Base-by-base conservation (phyloP, 2,329 filamentous ascomycete genomes). In the Colletotrichum coccodes region DNA sequence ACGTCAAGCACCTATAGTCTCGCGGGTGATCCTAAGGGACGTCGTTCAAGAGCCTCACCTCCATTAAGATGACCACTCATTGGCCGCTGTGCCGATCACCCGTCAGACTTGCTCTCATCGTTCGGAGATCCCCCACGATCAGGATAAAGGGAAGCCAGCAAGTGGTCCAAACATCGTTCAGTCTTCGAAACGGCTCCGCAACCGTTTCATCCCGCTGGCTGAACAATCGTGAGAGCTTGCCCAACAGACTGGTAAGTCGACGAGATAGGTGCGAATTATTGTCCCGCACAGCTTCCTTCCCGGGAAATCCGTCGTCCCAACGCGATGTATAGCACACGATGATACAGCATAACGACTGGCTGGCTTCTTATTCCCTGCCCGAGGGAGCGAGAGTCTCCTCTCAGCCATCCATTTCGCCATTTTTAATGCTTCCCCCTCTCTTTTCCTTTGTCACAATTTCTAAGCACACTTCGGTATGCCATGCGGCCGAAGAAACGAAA, bases 401-500 rank as follows among this genome's bases (percentile, higher is more conserved):
- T 9, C 5, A 28, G 7, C n/a, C 28, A 23, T 40, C 38, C 18
- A 8, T 11, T 14, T 23, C 12, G 18, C 12, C 30, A 23, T 14
- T 52, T 9, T 46, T 44, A 14, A 57, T 57, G 64, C 36, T 46
- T 46, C 18, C 4, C 26, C 40, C 34, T 28, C 36, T 9, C 26
- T 26, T 9, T 46, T 38, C 21, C 8, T 6, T 9, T 3, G 8
- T 21, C 9, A 16, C 12, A 14, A 68, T 65, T 65, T 65, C 38
- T 65, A 65, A 65, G 65, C 65, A 59, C 23, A 14, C 28, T 23
- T 65, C 65, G 65, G 65, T 68, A 60, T 42, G 42, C 21, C 21
- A 62, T 60, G 61, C 46, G 53, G 47, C 65, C 65, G 65, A 68
- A 56, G 49, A 68, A 68, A 68, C 61, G 65, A 68, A 68, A 68